These are phyloP conservation scores for Asclepias syriaca DNA, from an alignment of 257 asterid genomes.

Conservation along the genomic window DNA sequence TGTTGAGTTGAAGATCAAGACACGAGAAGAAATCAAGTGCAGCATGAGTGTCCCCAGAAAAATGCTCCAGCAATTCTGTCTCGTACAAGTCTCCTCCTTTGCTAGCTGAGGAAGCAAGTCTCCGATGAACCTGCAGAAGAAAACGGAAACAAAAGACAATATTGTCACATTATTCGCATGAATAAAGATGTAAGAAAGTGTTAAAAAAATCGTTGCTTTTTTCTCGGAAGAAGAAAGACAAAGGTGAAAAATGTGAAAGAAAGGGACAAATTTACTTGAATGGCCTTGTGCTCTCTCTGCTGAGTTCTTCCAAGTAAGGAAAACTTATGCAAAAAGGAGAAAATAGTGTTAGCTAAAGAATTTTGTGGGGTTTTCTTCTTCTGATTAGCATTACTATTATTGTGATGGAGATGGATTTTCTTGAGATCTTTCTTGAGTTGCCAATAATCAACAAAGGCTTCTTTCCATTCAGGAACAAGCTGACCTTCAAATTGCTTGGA, in stretches of 20 bases:
- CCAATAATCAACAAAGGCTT: slow-evolving; percentile 85
- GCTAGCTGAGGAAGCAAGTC: slow-evolving; percentile 39
- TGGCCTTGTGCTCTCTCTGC: slow-evolving; percentile 38
- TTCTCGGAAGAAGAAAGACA: neutral
- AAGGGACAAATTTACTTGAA: slow-evolving; percentile 41
- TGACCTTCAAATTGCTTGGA: slow-evolving; percentile 87
- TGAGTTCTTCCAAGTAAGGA: slow-evolving; percentile 37
- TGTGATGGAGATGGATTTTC: slow-evolving; percentile 45
- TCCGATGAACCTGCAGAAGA: slow-evolving; percentile 58
- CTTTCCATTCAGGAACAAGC: slow-evolving; percentile 92
- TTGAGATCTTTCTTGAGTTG: slow-evolving; percentile 73
- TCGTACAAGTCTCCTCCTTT: slow-evolving; percentile 60
- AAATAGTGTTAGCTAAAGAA: slow-evolving; percentile 17
- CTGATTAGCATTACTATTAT: slow-evolving; percentile 4
- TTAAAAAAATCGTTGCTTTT: neutral
- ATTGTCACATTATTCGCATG: slow-evolving; percentile 15
- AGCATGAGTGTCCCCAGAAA: slow-evolving; percentile 62
- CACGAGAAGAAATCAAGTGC: slow-evolving; percentile 65
- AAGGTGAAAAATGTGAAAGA: neutral
- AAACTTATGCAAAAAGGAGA: slow-evolving; percentile 34
- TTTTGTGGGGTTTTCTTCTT: slow-evolving; percentile 20
- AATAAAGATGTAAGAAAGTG: neutral
- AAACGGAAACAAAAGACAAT: no score
- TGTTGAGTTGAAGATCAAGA: slow-evolving; percentile 77
- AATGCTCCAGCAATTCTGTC: slow-evolving; percentile 69